phyloP scores from a whole-genome alignment of 345 rosid species.

The Geranium brycei region DNA sequence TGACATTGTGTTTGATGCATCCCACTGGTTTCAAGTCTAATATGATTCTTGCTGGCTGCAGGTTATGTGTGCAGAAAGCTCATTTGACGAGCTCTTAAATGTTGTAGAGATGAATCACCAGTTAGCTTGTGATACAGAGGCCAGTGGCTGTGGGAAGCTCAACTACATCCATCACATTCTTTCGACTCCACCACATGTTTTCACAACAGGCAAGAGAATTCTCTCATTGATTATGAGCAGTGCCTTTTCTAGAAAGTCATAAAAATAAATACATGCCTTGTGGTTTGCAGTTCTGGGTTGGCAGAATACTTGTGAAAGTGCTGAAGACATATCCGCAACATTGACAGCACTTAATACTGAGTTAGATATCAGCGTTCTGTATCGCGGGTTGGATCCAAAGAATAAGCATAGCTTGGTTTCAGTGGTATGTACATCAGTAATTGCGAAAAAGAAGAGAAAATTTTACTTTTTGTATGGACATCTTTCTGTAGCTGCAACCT shows the following conservation, averaged over 20 bases:
- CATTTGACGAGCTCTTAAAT: conserved; percentile 66
- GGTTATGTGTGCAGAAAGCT: conserved; percentile 59
- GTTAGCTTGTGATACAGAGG: conserved; percentile 74
- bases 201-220: conserved; percentile 54
- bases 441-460: neutral
- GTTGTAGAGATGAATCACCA: conserved; percentile 87
- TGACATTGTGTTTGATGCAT: neutral
- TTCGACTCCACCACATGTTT: conserved; percentile 65
- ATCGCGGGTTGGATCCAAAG: conserved; percentile 67
- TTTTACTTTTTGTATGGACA: no score
- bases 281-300: conserved; percentile 79
- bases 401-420: conserved; percentile 59
- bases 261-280: neutral
- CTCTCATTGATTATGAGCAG: conserved; percentile 4
- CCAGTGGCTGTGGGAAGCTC: conserved; percentile 77
- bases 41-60: conserved; percentile 14
- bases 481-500: conserved; percentile 1
- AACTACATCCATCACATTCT: conserved; percentile 74
- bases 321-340: conserved; percentile 74
- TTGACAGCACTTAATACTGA: conserved; percentile 61
- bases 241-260: neutral
- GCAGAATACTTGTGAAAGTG: conserved; percentile 85
- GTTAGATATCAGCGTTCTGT: conserved; percentile 72
- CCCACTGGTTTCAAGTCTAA: conserved; percentile 4
- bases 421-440: conserved; percentile 38